phyloP scores from a whole-genome alignment of 2,329 filamentous ascomycete species.

The Fusarium mexicanum region DNA sequence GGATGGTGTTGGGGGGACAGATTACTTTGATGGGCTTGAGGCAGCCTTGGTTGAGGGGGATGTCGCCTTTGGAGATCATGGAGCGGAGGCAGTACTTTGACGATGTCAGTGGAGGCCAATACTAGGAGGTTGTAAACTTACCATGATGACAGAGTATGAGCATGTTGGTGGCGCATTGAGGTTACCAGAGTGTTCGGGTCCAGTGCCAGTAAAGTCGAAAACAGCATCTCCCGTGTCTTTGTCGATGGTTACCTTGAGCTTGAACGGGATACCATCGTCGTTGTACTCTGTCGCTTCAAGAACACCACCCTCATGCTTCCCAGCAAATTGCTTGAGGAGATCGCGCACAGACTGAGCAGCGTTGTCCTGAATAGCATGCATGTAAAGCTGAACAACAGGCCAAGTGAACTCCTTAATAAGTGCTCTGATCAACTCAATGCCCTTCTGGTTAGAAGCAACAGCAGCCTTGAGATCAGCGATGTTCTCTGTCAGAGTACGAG shows the following conservation, averaged over 20 bases:
- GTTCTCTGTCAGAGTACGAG: constrained; percentile 80
- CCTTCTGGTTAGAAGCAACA: constrained; percentile 86
- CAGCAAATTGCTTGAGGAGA: constrained; percentile 76
- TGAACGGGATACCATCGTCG: constrained; percentile 85
- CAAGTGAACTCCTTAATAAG: constrained; percentile 83
- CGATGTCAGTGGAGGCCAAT: not conserved
- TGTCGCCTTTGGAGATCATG: constrained; percentile 46
- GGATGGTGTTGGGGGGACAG: constrained; percentile 45
- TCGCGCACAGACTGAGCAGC: constrained; percentile 79
- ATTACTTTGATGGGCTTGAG: constrained; percentile 43
- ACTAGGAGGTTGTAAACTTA: not conserved
- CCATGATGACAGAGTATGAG: constrained; percentile 46
- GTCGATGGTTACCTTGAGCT: constrained; percentile 79
- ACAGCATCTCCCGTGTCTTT: constrained; percentile 77
- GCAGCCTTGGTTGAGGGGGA: constrained; percentile 61
- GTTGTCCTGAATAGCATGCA: constrained; percentile 83
- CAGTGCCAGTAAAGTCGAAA: constrained; percentile 59
- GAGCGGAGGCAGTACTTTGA: constrained; percentile 45
- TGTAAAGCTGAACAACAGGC: constrained; percentile 82
- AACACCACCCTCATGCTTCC: constrained; percentile 74
- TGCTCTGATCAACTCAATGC: constrained; percentile 78
- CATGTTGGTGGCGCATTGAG: constrained; percentile 44
- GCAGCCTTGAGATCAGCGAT: constrained; percentile 88
- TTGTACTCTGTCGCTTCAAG: constrained; percentile 82
- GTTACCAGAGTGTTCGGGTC: constrained; percentile 45